Evolutionary conservation across 2,329 filamentous ascomycete species (phyloP).

Genomic region (Pseudogymnoascus sp.): DNA sequence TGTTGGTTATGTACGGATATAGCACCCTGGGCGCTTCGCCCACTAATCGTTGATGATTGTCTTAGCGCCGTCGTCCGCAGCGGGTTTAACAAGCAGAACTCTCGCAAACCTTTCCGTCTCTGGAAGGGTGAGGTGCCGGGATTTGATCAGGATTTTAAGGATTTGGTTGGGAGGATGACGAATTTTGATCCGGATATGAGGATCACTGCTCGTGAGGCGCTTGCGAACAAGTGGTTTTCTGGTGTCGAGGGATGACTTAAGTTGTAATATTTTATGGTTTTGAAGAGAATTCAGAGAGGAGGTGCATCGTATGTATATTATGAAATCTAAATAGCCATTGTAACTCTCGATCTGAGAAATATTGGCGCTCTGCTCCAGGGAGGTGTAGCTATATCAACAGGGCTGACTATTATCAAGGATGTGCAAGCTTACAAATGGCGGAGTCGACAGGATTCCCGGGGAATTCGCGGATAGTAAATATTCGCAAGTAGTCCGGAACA

Average conservation of each 20-base stretch:
- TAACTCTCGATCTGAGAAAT: neutral
- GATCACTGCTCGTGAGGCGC: slow-evolving; percentile 31
- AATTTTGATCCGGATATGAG: slow-evolving; percentile 32
- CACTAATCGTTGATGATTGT: neutral
- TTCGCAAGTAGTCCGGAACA: neutral
- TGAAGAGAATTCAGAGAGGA: neutral
- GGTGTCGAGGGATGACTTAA: neutral
- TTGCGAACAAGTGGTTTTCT: slow-evolving; percentile 21
- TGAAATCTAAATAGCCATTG: neutral
- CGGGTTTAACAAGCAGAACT: slow-evolving; percentile 33
- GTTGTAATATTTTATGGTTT: neutral
- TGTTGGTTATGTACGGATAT: neutral
- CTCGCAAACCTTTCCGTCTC: slow-evolving; percentile 31
- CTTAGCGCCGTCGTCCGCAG: slow-evolving; percentile 21
- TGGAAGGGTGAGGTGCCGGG: slow-evolving; percentile 28
- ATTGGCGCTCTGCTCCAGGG: neutral
- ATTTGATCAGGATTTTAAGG: slow-evolving; percentile 32
- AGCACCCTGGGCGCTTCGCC: neutral
- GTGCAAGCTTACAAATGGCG: neutral
- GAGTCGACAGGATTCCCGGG: neutral
- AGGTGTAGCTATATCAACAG: neutral
- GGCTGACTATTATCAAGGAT: neutral
- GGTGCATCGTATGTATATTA: neutral
- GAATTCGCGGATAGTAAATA: neutral
- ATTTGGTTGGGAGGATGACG: slow-evolving; percentile 31